Conservation (phyloP, 1,284 basidiomycete species). For the Pseudozyma pruni region DNA sequence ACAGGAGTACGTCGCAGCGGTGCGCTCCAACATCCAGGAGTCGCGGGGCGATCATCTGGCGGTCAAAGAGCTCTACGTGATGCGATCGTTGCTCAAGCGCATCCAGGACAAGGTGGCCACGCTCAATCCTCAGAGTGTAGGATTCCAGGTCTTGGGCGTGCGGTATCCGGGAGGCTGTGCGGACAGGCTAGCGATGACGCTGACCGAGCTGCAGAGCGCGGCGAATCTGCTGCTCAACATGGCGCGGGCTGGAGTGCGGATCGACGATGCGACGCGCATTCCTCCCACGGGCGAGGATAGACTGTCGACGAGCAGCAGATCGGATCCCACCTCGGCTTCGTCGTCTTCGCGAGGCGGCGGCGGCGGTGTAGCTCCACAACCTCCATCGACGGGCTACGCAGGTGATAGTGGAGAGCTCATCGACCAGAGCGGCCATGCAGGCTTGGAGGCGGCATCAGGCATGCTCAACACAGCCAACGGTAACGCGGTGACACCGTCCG, state of each 20-base stretch:
- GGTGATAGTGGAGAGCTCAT: neutral
- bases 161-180: constrained; percentile 39
- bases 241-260: constrained; percentile 38
- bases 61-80: constrained; percentile 43
- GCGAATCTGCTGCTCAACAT: constrained; percentile 42
- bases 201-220: constrained; percentile 39
- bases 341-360: constrained; percentile 5
- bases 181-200: constrained; percentile 35
- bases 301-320: constrained; percentile 12
- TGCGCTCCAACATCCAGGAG: constrained; percentile 42
- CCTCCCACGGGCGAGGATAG: constrained; percentile 26
- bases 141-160: constrained; percentile 39
- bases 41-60: constrained; percentile 46
- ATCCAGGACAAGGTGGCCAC: constrained; percentile 43
- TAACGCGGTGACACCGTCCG: constrained; percentile 24
- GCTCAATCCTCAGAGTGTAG: constrained; percentile 38
- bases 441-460: neutral
- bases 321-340: constrained; percentile 17
- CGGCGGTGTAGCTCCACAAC: neutral
- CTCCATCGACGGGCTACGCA: constrained; percentile 8
- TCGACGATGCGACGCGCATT: constrained; percentile 40
- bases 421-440: neutral
- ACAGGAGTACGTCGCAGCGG: constrained; percentile 40
- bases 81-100: constrained; percentile 42
- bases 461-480: constrained; percentile 9